Evolutionary conservation across 495 filamentous ascomycete species (phyloP), one percentile per base, ranked within the genome.

Genomic region (Amorphotheca resinae): DNA sequence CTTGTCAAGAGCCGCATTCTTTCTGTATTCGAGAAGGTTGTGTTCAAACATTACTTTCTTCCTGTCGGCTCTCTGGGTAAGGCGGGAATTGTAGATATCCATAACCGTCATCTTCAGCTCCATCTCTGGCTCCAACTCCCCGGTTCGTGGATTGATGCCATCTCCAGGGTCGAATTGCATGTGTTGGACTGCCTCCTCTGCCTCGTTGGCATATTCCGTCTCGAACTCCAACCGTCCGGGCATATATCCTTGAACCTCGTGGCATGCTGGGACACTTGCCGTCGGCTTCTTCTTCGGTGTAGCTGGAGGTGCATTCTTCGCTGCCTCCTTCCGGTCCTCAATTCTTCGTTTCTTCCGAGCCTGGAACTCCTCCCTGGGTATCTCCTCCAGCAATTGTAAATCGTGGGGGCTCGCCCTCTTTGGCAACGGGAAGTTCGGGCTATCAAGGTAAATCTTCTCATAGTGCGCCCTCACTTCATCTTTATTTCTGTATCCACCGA

Each of bases 171-270:
- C 89, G 52, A 99, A 99, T 46, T 93, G 80, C 83, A 99, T 94
- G 44, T 91, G 80, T 59, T 96, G 91, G 9, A 99, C 93, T 0
- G 88, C 88, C 63, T 96, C 93, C 60, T 99, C 91, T 0, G 93
- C 91, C 52, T 96, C 93, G 60, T 99, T 96, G 54, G 87, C 79
- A 59, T 89, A 94, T 54, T 99, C 91, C 0, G 84, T 93, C 68
- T 99, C 91, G 54, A 96, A 99, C 57, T 99, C 91, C 45, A 99
- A 64, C 15, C 91, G 85, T 26, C 93, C 91, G 2, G 91, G 91
- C 91, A 99, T 99, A 61, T 93, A 99, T 3, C 91, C 91, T 58
- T 93, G 84, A 21, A 99, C 89, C 59, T 99, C 91, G 61, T 99
- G 91, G 59, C 93, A 96, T 21, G 88, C 74, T 12, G 91, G 91